Conservation (phyloP, 768 basidiomycete genomes). For the Hericium erinaceus region DNA sequence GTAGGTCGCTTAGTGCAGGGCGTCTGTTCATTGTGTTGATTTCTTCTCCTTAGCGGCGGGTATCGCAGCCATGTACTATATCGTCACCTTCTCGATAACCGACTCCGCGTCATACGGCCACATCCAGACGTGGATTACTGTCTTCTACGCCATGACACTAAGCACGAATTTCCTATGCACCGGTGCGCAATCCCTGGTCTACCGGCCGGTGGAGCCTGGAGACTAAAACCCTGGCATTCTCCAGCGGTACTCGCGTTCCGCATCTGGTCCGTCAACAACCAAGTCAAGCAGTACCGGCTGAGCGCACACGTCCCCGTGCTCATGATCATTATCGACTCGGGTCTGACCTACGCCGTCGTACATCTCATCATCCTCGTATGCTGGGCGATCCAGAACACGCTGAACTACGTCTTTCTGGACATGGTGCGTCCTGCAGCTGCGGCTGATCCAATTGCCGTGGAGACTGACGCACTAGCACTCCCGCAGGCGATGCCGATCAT, state of each 20-base stretch:
- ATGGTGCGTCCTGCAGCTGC: not conserved
- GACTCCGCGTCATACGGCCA: not conserved
- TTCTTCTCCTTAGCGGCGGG: not conserved
- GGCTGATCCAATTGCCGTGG: not conserved
- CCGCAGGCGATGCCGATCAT: not conserved
- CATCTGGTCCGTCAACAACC: not conserved
- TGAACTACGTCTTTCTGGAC: not conserved
- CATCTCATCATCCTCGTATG: not conserved
- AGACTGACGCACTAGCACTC: not conserved
- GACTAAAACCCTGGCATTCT: not conserved
- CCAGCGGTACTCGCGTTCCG: not conserved
- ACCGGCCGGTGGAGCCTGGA: no score
- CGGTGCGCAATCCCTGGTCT: not conserved
- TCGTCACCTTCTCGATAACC: not conserved
- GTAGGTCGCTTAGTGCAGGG: not conserved
- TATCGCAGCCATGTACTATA: not conserved
- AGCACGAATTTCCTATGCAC: conserved; percentile 1
- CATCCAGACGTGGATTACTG: not conserved
- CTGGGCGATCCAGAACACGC: not conserved
- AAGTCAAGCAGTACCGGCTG: not conserved
- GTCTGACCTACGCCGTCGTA: not conserved
- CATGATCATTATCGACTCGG: not conserved
- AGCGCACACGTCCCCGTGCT: not conserved
- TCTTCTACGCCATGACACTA: not conserved
- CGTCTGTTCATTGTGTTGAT: no score